Base-by-base conservation (phyloP, 495 filamentous ascomycete species). In the Entonaema liquescens region DNA sequence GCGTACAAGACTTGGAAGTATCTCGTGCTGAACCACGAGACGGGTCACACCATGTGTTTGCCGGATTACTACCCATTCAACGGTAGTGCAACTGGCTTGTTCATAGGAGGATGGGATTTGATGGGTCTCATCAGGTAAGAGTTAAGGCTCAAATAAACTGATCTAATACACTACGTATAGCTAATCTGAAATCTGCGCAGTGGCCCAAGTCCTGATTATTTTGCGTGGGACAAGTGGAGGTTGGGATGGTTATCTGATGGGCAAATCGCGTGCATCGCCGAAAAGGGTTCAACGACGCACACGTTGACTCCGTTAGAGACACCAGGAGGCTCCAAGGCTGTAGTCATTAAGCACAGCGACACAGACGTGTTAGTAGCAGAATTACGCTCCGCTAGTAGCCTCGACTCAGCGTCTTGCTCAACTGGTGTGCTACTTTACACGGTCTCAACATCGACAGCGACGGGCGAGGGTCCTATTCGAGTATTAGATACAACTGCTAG, bases 151-250 rank as follows among this genome's bases (percentile, higher is more conserved):
- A 9, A 31, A 13, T 9, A 23, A 42, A n/a, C 0, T 5, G 5
- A 2, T 7, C 4, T 42, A 38, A 53, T 3, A 1, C 8, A 21
- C 9, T 12, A 12, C 19, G 6, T 47, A 47, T 47, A 47, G 33
- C 56, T 67, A 36, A 67, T 1, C 25, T 21, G 3, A 2, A 44
- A 17, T 2, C 8, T 12, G 29, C 4, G 11, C 15, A 60, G 72
- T 50, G 77, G 77, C 8, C 75, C 77, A 1, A 76, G 75, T 38
- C 77, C 77, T 15, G 77, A 79, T 53, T 79, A 76, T 35, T 79
- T 79, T 17, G 75, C 77, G 11, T 79, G 77, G 77, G 73, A 79
- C 50, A 77, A 79, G 67, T 79, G 77, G 77, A 66, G 75, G 17
- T 28, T 79, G 19, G 77, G 75, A 23, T 77, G 77, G 77, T 38